These are phyloP conservation scores for Penicillium sp. DNA, from an alignment of 2,329 filamentous ascomycete species.

Conservation along the genomic window DNA sequence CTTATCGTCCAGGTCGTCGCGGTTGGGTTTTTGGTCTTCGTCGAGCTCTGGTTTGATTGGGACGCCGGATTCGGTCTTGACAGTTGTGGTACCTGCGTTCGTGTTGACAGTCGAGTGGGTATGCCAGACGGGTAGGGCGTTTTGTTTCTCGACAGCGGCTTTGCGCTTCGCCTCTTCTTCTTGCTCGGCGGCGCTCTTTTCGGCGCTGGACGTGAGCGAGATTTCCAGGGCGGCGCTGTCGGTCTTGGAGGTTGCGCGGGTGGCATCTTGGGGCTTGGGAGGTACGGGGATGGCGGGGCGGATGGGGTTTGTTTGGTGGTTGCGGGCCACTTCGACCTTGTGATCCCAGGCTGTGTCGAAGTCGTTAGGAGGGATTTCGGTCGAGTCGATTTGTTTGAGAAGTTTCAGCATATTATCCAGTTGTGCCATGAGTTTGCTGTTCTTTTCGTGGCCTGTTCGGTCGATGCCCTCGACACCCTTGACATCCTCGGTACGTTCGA, in stretches of 20 bases:
- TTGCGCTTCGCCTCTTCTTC: conserved; percentile 53
- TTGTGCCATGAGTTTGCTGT: conserved; percentile 54
- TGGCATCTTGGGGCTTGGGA: conserved; percentile 42
- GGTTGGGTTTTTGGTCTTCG: conserved; percentile 47
- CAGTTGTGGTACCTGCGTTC: conserved; percentile 24
- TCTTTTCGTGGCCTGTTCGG: conserved; percentile 55
- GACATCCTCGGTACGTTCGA: conserved; percentile 51
- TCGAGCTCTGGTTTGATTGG: conserved; percentile 46
- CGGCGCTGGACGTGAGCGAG: conserved; percentile 52
- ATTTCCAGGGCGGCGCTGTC: conserved; percentile 52
- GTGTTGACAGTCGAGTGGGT: conserved; percentile 54
- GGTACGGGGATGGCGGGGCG: conserved; percentile 48
- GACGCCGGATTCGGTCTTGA: conserved; percentile 38
- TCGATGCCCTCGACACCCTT: conserved; percentile 48
- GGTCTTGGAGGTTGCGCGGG: conserved; percentile 49
- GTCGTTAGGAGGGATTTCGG: conserved; percentile 53
- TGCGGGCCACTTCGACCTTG: conserved; percentile 50
- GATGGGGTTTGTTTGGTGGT: conserved; percentile 47
- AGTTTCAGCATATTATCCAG: conserved; percentile 52
- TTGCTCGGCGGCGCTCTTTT: conserved; percentile 55
- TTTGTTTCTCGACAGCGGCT: conserved; percentile 55
- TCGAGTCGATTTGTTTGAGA: conserved; percentile 53
- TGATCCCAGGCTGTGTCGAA: conserved; percentile 55
- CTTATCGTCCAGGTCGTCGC: conserved; percentile 51
- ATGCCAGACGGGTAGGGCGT: conserved; percentile 58